Evolutionary conservation across 192 early-diverging fungal genomes (phyloP).

Genomic region (Podila clonocystis): DNA sequence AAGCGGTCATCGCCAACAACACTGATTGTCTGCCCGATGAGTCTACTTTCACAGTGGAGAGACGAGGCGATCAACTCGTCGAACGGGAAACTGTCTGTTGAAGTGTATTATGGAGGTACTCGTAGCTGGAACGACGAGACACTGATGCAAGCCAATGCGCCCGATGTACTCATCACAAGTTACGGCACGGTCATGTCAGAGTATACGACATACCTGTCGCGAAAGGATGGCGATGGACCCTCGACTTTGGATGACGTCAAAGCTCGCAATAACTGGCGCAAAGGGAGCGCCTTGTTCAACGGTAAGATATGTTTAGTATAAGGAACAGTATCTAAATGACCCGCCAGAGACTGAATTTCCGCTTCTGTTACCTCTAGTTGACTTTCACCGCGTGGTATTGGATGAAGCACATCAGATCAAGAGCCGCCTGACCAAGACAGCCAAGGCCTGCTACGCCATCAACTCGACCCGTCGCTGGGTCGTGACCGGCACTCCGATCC

Average conservation of each 20-base stretch:
- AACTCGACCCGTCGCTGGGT: conserved; percentile 83
- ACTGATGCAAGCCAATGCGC: conserved; percentile 12
- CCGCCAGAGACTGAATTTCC: neutral
- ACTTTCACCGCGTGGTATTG: conserved; percentile 90
- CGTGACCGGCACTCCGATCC: conserved; percentile 93
- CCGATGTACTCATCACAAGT: conserved; percentile 62
- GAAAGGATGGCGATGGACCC: neutral
- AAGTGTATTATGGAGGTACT: conserved; percentile 59
- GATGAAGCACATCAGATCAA: conserved; percentile 97
- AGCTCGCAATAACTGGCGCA: conserved; percentile 19
- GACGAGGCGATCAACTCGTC: conserved; percentile 60
- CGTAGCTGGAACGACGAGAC: conserved; percentile 26
- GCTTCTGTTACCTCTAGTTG: conserved; percentile 60
- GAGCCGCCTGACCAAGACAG: conserved; percentile 75
- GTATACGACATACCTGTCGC: conserved; percentile 11
- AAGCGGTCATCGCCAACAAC: conserved; percentile 54
- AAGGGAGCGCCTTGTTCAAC: conserved; percentile 42
- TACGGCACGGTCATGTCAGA: conserved; percentile 62
- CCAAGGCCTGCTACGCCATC: conserved; percentile 77
- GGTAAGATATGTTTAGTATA: conserved; percentile 5
- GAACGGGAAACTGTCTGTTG: conserved; percentile 43
- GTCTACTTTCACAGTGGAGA: conserved; percentile 62
- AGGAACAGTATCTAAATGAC: no score
- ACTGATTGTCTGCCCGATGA: conserved; percentile 64
- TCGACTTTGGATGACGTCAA: conserved; percentile 20